Evolutionary conservation across 2,329 filamentous ascomycete genomes (phyloP).

Genomic region (Fusarium sp.): DNA sequence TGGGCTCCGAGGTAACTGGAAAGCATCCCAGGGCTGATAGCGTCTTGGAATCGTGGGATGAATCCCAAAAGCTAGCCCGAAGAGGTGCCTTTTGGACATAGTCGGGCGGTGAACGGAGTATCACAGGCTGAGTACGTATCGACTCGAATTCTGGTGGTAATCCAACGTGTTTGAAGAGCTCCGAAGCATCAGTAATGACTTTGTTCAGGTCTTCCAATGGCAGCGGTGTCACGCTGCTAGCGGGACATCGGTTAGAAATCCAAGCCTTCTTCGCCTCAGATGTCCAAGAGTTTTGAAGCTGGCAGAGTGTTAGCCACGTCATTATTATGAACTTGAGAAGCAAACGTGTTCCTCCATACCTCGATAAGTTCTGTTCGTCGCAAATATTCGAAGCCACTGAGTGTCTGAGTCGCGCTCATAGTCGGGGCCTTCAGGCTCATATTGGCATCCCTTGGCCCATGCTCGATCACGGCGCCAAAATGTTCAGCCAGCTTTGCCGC

Average conservation of each 20-base stretch:
- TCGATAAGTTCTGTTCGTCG: slow-evolving; percentile 26
- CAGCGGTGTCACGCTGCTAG: too few relatives aligned
- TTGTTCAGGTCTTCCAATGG: too few relatives aligned
- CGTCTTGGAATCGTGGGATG: slow-evolving; percentile 9
- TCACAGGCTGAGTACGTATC: too few relatives aligned
- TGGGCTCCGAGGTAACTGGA: slow-evolving; percentile 24
- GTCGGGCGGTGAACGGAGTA: slow-evolving; percentile 2
- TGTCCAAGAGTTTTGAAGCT: slow-evolving; percentile 33
- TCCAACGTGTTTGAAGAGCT: slow-evolving; percentile 9
- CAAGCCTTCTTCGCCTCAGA: background rate
- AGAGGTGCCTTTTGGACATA: slow-evolving; percentile 18
- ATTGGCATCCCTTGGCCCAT: slow-evolving; percentile 20
- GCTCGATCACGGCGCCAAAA: slow-evolving; percentile 36
- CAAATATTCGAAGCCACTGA: slow-evolving; percentile 34
- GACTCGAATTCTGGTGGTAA: too few relatives aligned
- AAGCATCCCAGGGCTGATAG: slow-evolving; percentile 28
- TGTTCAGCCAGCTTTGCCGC: slow-evolving; percentile 36
- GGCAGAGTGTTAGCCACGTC: background rate
- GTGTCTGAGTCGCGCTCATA: slow-evolving; percentile 14
- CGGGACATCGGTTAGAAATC: too few relatives aligned
- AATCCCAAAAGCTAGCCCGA: slow-evolving; percentile 24
- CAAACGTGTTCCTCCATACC: slow-evolving; percentile 2
- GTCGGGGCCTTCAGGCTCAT: slow-evolving; percentile 6
- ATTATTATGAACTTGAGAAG: background rate
- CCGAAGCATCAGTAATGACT: slow-evolving; percentile 2